A percentile compares a stretch with the other conserved stretches of the same genome.
These are phyloP conservation scores for Colletotrichum caudatum DNA, from an alignment of 2,329 filamentous ascomycete species.

Conservation along the genomic window DNA sequence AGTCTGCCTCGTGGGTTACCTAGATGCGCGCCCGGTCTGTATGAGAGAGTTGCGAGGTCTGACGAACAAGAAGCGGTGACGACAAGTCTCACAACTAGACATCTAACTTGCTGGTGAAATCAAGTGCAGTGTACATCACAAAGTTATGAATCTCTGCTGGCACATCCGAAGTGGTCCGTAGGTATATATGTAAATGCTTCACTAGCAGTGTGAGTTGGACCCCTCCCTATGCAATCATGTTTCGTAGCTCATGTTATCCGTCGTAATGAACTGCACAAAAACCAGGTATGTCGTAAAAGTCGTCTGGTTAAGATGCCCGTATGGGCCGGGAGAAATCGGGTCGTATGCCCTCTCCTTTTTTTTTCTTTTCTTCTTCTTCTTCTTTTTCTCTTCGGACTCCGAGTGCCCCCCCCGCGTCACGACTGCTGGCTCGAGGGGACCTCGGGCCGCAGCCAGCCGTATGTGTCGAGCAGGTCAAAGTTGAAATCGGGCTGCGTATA, in stretches of 20 bases:
- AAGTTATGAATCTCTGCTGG: not conserved
- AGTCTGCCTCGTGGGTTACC: not conserved
- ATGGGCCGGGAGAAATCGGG: not conserved
- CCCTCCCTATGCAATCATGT: not conserved
- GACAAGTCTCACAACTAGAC: not conserved
- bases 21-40: not conserved
- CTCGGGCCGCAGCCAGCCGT: constrained; percentile 57
- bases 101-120: not conserved
- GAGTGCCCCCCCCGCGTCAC: not conserved
- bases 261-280: not conserved
- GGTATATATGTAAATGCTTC: not conserved
- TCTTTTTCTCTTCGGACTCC: not conserved
- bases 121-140: not conserved
- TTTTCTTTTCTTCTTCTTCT: too few relatives aligned
- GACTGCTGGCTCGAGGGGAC: constrained; percentile 22
- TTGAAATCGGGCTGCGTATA: constrained; percentile 53
- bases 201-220: not conserved
- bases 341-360: not conserved
- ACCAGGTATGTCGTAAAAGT: too few relatives aligned
- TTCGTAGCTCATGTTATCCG: not conserved
- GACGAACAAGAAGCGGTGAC: too few relatives aligned
- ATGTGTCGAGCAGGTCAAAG: constrained; percentile 63
- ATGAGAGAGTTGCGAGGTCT: not conserved
- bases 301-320: not conserved
- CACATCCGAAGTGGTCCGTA: not conserved